Evolutionary conservation across 1,284 basidiomycete species (phyloP).

Genomic region (Tetrapyrgos nigripes): DNA sequence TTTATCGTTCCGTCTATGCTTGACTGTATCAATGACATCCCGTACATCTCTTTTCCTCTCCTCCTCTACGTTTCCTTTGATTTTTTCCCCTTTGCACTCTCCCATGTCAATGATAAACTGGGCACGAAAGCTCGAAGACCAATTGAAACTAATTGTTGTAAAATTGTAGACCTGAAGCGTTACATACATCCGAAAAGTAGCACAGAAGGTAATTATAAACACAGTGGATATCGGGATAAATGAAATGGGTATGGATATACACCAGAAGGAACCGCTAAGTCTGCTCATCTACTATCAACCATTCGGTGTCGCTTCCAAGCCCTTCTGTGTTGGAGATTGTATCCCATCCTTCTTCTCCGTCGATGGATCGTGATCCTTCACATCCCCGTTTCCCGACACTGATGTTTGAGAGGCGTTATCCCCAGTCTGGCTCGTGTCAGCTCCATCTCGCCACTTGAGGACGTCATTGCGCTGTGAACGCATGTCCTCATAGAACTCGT

Average conservation of each 20-base stretch:
- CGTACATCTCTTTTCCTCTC: conserved; percentile 16
- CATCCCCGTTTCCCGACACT: conserved; percentile 76
- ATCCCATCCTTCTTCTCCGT: conserved; percentile 75
- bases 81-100: conserved; percentile 17
- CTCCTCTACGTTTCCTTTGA: conserved; percentile 27
- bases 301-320: conserved; percentile 86
- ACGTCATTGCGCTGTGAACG: conserved; percentile 69
- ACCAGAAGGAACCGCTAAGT: neutral
- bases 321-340: conserved; percentile 69
- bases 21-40: conserved; percentile 12
- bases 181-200: conserved; percentile 61
- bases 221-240: conserved; percentile 16
- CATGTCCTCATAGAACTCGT: conserved; percentile 85
- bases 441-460: conserved; percentile 57
- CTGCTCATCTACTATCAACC: conserved; percentile 68
- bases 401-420: conserved; percentile 35
- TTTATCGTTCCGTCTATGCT: conserved; percentile 9
- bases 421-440: conserved; percentile 29
- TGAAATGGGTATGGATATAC: neutral
- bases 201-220: conserved; percentile 7
- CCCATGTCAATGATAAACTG: conserved; percentile 20
- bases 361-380: conserved; percentile 52
- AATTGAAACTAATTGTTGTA: neutral
- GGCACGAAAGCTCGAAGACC: conserved; percentile 16
- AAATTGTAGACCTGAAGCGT: too few relatives aligned